A percentile compares a stretch with the other conserved stretches of the same genome.
Conservation (phyloP, 805 yeast species). For the Wickerhamiella kurtzmanii region DNA sequence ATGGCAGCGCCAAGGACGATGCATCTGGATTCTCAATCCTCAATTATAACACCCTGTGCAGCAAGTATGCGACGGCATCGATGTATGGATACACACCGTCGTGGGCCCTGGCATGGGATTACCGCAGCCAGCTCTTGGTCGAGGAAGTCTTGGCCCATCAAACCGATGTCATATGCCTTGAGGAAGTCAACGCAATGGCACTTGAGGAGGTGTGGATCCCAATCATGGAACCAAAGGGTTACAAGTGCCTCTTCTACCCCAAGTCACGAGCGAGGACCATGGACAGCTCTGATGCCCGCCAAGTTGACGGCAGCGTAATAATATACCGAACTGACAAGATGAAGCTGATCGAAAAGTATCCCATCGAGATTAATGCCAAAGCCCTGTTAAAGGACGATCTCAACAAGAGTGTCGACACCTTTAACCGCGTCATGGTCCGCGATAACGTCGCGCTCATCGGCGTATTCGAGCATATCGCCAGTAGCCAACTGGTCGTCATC, state of each 20-base stretch:
- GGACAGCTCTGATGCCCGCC: conserved; percentile 57
- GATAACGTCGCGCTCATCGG: conserved; percentile 81
- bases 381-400: conserved; percentile 47
- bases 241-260: conserved; percentile 67
- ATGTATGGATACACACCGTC: conserved; percentile 91
- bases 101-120: conserved; percentile 94
- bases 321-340: conserved; percentile 64
- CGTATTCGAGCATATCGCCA: conserved; percentile 55
- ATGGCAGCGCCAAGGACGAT: not conserved
- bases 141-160: conserved; percentile 53
- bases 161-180: conserved; percentile 78
- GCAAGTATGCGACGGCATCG: conserved; percentile 84
- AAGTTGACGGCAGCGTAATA: conserved; percentile 97
- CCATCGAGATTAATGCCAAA: conserved; percentile 59
- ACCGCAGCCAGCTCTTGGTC: conserved; percentile 62
- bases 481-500: conserved; percentile 59
- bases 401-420: conserved; percentile 85
- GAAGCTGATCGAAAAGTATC: conserved; percentile 52
- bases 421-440: conserved; percentile 90
- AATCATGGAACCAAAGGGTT: conserved; percentile 55
- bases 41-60: conserved; percentile 87
- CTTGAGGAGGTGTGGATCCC: conserved; percentile 82
- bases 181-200: conserved; percentile 84
- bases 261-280: conserved; percentile 89
- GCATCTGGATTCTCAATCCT: conserved; percentile 55